Evolutionary conservation across 108 stramenopile genomes (phyloP).

Genomic region (Nitzschia sp.): DNA sequence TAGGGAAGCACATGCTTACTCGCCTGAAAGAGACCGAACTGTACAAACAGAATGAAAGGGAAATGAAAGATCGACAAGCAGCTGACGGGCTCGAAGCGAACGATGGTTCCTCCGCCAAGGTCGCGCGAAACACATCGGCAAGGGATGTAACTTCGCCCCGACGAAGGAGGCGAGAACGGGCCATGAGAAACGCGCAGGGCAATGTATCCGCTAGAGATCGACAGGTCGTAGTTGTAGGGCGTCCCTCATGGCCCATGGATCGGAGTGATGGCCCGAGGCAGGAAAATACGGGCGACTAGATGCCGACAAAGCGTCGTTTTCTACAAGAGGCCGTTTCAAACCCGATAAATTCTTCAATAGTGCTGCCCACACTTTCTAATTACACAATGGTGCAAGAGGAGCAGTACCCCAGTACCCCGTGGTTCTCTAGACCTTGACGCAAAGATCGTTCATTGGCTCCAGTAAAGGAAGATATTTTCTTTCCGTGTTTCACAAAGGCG

Average conservation of each 20-base stretch:
- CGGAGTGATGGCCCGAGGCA: slow-evolving; percentile 19
- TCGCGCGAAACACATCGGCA: not conserved
- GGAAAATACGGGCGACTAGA: slow-evolving; percentile 8
- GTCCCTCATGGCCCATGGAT: slow-evolving; percentile 57
- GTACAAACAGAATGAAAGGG: slow-evolving; percentile 33
- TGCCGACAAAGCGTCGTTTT: not conserved
- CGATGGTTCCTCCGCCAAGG: not conserved
- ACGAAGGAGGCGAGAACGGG: slow-evolving; percentile 35
- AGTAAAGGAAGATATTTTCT: slow-evolving; percentile 38
- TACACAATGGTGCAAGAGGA: slow-evolving; percentile 24
- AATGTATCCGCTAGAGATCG: slow-evolving; percentile 36
- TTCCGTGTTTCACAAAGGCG: slow-evolving; percentile 40
- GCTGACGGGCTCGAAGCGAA: not conserved
- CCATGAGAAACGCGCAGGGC: slow-evolving; percentile 53
- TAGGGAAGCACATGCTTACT: slow-evolving; percentile 60
- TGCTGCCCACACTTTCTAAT: no score
- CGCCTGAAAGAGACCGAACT: slow-evolving; percentile 50
- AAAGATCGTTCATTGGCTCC: slow-evolving; percentile 38
- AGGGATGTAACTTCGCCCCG: slow-evolving; percentile 28
- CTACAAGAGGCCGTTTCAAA: not conserved
- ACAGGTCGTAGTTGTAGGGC: slow-evolving; percentile 54
- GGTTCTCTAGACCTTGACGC: slow-evolving; percentile 31
- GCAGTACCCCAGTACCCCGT: slow-evolving; percentile 35
- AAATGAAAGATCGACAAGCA: slow-evolving; percentile 1
- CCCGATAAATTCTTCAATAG: no score